Conservation (phyloP, 352 stramenopile genomes). For the Phytophthora syringae region DNA sequence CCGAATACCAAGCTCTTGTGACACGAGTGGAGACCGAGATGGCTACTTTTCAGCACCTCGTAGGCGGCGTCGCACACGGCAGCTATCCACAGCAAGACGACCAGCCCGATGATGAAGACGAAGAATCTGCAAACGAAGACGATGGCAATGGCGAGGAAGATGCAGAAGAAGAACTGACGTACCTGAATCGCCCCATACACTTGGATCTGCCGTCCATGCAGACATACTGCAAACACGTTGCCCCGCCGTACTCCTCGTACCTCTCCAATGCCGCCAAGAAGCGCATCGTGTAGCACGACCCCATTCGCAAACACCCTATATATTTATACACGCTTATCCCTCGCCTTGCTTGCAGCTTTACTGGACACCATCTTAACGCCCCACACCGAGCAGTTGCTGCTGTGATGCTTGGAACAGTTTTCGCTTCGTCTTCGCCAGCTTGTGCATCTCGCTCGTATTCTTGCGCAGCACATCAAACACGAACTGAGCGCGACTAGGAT, state of each 20-base stretch:
- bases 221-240: slow-evolving; percentile 62
- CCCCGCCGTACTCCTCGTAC: slow-evolving; percentile 71
- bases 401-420: slow-evolving; percentile 70
- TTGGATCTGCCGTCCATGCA: slow-evolving; percentile 79
- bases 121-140: slow-evolving; percentile 19
- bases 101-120: slow-evolving; percentile 16
- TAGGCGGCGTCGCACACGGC: slow-evolving; percentile 32
- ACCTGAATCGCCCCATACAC: slow-evolving; percentile 30
- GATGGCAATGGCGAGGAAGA: slow-evolving; percentile 6
- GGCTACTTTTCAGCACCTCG: slow-evolving; percentile 44
- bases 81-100: slow-evolving; percentile 20
- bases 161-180: slow-evolving; percentile 22
- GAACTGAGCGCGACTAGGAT: slow-evolving; percentile 70
- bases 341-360: neutral
- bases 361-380: too few relatives aligned
- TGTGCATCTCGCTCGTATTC: slow-evolving; percentile 78
- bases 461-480: slow-evolving; percentile 73
- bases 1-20: slow-evolving; percentile 59
- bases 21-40: slow-evolving; percentile 46
- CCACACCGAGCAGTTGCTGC: slow-evolving; percentile 57
- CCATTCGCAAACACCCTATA: slow-evolving; percentile 22
- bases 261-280: slow-evolving; percentile 30
- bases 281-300: slow-evolving; percentile 14
- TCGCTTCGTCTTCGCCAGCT: slow-evolving; percentile 69
- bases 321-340: slow-evolving; percentile 41